Base-by-base conservation (phyloP, 2,329 filamentous ascomycete genomes). In the Pestalotiopsis fici region DNA sequence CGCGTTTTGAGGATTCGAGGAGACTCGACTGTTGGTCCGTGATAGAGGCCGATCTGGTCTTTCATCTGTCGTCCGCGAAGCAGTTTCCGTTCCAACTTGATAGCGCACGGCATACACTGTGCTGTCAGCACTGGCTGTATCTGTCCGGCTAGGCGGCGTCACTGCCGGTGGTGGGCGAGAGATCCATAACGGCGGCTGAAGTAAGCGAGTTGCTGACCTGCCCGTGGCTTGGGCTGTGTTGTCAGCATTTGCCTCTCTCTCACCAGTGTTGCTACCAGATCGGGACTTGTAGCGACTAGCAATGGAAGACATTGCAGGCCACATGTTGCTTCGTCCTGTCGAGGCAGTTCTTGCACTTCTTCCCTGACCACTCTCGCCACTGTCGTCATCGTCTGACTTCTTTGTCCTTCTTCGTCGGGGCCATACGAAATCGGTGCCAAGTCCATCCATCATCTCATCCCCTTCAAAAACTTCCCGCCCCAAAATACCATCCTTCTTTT, bases 401-500 rank as follows among this genome's bases (percentile, higher is more conserved):
- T 68, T 76, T 64, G 69, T 70, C 37, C 68, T 71, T 60, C 74
- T 77, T 61, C 74, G 73, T 59, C 79, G 76, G 21, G 81, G 79
- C 83, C 86, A 87, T 12, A 81, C 77, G 28, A 83, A 83, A 50
- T 88, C 85, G 1, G 85, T 80, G 2, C 85, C 81, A 47, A 86
- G 83, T 18, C 85, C 80, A 62, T 95, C 93, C 47, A 97, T 84
- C 91, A 96, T 97, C 76, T 97, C 95, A 74, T 98, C 95, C 3
- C 94, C 95, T 72, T 98, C 95, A 75, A 97, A 97, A 0, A 98
- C 90, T 76, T 98, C 95, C 70, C 95, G 86, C 3, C 95, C 95
- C 1, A 98, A 82, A 66, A 98, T 97, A 0, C 95, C 95, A 73
- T 97, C 94, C 79, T 97, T 97, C 80, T 95, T 94, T 78, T 97